Percentiles rank a stretch among this genome's conserved stretches.
Conservation (phyloP, 805 yeast species). For the Spathaspora sp. region DNA sequence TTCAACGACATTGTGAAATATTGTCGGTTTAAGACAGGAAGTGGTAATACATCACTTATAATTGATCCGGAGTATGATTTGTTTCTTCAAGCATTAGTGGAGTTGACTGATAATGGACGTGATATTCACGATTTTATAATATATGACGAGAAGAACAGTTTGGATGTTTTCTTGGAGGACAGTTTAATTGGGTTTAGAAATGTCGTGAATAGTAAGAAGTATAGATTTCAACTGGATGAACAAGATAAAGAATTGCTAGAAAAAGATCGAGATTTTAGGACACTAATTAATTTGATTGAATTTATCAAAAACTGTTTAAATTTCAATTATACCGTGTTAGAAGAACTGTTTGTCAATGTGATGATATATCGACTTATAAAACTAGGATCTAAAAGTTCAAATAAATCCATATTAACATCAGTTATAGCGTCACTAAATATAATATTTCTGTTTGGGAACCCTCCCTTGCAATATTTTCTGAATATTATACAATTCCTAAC, state of each 20-base stretch:
- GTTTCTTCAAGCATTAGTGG: conserved; percentile 44
- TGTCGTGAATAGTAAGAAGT: conserved; percentile 6
- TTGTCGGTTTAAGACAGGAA: conserved; percentile 27
- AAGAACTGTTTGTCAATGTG: conserved; percentile 27
- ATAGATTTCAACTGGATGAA: conserved; percentile 1
- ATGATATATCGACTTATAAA: conserved; percentile 32
- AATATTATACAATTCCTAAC: conserved; percentile 44
- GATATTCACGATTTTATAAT: conserved; percentile 50
- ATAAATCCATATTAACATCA: conserved; percentile 28
- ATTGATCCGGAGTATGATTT: conserved; percentile 50
- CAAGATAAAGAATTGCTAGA: conserved; percentile 1
- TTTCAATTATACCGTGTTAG: conserved; percentile 44
- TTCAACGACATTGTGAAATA: conserved; percentile 54
- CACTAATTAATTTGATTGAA: conserved; percentile 18
- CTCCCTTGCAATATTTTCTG: conserved; percentile 40
- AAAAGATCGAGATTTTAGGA: conserved; percentile 10
- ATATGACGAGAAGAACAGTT: conserved; percentile 30
- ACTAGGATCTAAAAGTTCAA: conserved; percentile 38
- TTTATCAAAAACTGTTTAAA: conserved; percentile 45
- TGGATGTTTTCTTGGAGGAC: conserved; percentile 13
- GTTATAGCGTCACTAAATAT: conserved; percentile 42
- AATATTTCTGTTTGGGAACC: conserved; percentile 40
- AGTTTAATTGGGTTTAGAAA: conserved; percentile 11
- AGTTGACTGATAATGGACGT: conserved; percentile 50
- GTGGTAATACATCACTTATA: neutral